Conservation (phyloP, 495 filamentous ascomycete species). For the Aspergillus indologenus region DNA sequence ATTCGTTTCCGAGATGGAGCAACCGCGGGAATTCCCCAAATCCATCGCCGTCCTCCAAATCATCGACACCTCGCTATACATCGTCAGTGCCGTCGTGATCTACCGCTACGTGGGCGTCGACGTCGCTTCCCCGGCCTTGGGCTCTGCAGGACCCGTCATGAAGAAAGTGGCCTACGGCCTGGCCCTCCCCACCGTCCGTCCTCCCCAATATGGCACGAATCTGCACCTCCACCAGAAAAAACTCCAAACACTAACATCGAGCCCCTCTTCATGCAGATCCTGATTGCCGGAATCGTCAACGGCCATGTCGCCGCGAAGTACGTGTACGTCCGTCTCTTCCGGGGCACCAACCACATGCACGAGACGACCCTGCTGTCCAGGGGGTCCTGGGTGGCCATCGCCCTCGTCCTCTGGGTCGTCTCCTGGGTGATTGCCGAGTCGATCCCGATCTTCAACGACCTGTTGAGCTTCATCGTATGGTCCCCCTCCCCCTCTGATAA, state of each 20-base stretch:
- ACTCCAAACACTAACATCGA: not conserved
- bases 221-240: not conserved
- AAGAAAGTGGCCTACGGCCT: conserved; percentile 74
- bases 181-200: conserved; percentile 60
- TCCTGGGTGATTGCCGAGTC: conserved; percentile 70
- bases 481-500: not conserved
- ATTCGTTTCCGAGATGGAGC: conserved; percentile 72
- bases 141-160: conserved; percentile 58
- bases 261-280: conserved; percentile 35
- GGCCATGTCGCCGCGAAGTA: conserved; percentile 58
- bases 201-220: too few relatives aligned
- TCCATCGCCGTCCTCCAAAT: conserved; percentile 58
- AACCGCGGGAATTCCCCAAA: conserved; percentile 60
- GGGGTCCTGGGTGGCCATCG: conserved; percentile 56
- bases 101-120: conserved; percentile 65
- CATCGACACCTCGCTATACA: conserved; percentile 63
- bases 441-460: conserved; percentile 65
- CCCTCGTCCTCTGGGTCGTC: conserved; percentile 51
- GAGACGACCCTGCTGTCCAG: conserved; percentile 45
- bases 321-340: conserved; percentile 59
- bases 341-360: conserved; percentile 53
- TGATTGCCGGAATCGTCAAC: conserved; percentile 67
- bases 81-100: conserved; percentile 62
- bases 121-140: conserved; percentile 68
- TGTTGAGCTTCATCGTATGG: conserved; percentile 44